A percentile compares a stretch with the other conserved stretches of the same genome.
Evolutionary conservation across 306 rosid genomes (phyloP).

Genomic region (Vigna radiata): DNA sequence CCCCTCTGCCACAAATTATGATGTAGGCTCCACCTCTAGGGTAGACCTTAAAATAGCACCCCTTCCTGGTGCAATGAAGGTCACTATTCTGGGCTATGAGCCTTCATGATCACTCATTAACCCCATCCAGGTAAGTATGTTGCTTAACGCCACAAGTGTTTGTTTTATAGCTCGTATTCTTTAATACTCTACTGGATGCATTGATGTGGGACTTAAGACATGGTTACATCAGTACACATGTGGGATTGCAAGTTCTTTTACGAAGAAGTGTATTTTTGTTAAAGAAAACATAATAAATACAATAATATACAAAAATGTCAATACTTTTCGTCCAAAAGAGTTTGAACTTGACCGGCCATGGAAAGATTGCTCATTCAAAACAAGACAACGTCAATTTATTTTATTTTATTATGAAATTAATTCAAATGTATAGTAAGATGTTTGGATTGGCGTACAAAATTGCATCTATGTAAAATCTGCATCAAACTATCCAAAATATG

Average conservation of each 20-base stretch:
- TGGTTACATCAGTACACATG: no score
- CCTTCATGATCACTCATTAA: constrained; percentile 50
- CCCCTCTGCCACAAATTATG: constrained; percentile 57
- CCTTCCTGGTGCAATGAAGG: constrained; percentile 56
- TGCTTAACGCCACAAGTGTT: accelerated
- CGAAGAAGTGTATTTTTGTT: no score
- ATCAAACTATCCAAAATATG: no score
- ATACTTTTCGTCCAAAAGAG: no score
- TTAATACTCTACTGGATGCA: not conserved
- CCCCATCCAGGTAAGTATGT: constrained; percentile 56
- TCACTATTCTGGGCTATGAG: constrained; percentile 50
- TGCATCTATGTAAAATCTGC: no score
- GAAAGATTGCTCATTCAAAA: no score
- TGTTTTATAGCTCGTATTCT: not conserved
- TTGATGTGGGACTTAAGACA: not conserved
- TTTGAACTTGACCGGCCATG: no score
- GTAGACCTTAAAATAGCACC: constrained; percentile 46
- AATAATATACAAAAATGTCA: no score
- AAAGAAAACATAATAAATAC: no score
- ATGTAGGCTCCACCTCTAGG: constrained; percentile 50
- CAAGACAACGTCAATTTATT: not conserved
- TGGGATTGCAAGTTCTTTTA: no score
- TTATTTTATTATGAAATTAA: not conserved
- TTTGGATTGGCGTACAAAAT: no score
- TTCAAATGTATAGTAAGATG: no score